Evolutionary conservation across 768 basidiomycete species (phyloP).

Genomic region (Pseudohyphozyma bogoriensis): DNA sequence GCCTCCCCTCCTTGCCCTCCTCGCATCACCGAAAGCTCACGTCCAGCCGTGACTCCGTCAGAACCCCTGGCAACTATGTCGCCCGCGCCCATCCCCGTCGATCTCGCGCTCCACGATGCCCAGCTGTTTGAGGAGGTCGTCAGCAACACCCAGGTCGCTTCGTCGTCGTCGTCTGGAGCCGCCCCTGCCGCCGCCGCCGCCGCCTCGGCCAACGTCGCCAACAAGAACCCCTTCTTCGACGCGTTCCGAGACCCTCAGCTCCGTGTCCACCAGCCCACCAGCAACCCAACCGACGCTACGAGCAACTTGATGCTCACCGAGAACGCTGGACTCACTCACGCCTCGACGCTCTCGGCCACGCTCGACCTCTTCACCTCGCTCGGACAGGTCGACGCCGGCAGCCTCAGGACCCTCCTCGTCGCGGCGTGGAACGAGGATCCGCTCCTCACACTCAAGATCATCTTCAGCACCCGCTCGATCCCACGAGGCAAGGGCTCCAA

Average conservation of each 20-base stretch:
- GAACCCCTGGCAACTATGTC: too few relatives aligned
- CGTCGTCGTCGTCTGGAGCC: not conserved
- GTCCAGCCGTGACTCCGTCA: too few relatives aligned
- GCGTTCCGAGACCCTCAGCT: not conserved
- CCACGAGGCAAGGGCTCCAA: constrained; percentile 32
- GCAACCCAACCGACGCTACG: not conserved
- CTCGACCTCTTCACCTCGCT: constrained; percentile 7
- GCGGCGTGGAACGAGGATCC: not conserved
- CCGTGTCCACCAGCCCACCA: not conserved
- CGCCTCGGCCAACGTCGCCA: not conserved
- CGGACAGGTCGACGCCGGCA: not conserved
- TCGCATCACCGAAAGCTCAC: too few relatives aligned
- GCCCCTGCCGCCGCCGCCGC: not conserved
- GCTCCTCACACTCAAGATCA: constrained; percentile 25
- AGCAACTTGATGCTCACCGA: constrained; percentile 3
- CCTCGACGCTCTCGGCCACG: not conserved
- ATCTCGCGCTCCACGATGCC: too few relatives aligned
- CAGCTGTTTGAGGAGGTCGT: too few relatives aligned
- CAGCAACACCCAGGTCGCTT: too few relatives aligned
- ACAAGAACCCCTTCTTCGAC: not conserved
- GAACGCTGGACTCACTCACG: constrained; percentile 2
- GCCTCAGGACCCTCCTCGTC: not conserved
- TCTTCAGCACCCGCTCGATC: constrained; percentile 32
- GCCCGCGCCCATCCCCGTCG: too few relatives aligned
- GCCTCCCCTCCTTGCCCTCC: too few relatives aligned